Evolutionary conservation across 495 filamentous ascomycete genomes (phyloP).

Genomic region (Tuber calosporum): DNA sequence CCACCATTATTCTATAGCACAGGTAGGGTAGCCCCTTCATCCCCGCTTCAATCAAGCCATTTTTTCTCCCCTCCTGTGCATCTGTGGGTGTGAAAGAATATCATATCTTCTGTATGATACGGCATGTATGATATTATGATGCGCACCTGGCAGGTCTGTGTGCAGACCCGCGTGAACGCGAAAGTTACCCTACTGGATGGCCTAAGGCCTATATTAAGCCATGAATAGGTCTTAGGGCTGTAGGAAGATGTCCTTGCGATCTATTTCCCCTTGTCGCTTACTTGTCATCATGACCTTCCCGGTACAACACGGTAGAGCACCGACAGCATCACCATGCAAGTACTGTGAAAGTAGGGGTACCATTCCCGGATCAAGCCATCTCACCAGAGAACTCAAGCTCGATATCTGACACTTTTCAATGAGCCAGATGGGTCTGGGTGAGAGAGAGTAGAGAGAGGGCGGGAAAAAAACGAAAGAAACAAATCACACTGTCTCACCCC

Average conservation of each 20-base stretch:
- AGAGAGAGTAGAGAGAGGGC: neutral
- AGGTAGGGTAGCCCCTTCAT: neutral
- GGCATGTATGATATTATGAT: too few species aligned
- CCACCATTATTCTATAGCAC: neutral
- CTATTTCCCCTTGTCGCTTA: neutral
- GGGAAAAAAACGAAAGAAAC: neutral
- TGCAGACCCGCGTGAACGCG: neutral
- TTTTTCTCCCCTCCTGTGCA: neutral
- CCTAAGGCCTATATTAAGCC: neutral
- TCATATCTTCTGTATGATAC: neutral
- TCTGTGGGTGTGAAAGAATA: neutral
- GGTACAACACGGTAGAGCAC: neutral
- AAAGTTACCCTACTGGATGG: neutral
- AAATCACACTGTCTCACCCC: neutral
- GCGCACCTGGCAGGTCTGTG: neutral
- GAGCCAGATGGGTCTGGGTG: neutral
- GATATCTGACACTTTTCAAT: neutral
- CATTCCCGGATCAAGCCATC: neutral
- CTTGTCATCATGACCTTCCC: neutral
- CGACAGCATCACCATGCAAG: neutral
- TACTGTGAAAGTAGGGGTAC: neutral
- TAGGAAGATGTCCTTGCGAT: neutral
- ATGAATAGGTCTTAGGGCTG: slow-evolving; percentile 3
- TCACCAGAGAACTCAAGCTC: neutral
- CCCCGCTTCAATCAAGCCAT: neutral